Conservation (phyloP, 2,329 filamentous ascomycete genomes). For the Colletotrichum spinosum region DNA sequence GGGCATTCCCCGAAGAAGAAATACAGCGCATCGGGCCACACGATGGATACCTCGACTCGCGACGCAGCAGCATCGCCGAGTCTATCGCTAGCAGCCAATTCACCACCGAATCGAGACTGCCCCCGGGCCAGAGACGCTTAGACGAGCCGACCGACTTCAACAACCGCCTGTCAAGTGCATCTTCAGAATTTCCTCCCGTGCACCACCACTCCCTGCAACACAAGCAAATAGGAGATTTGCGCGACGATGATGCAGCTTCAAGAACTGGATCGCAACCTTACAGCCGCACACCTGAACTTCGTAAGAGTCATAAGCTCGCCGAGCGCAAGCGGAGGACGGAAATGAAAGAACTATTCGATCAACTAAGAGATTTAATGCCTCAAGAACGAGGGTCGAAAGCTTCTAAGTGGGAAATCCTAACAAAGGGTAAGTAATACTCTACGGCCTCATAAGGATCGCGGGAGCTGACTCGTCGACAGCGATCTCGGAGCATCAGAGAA, state of each 20-base stretch:
- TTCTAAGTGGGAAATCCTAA: slow-evolving; percentile 90
- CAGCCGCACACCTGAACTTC: slow-evolving; percentile 83
- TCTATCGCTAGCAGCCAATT: slow-evolving; percentile 85
- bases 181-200: slow-evolving; percentile 67
- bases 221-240: slow-evolving; percentile 75
- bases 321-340: slow-evolving; percentile 86
- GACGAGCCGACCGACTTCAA: slow-evolving; percentile 68
- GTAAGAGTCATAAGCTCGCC: slow-evolving; percentile 86
- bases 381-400: slow-evolving; percentile 86
- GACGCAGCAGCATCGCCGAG: slow-evolving; percentile 81
- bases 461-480: slow-evolving; percentile 52
- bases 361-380: slow-evolving; percentile 81
- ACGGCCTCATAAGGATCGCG: neutral
- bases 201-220: slow-evolving; percentile 85
- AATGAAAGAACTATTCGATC: slow-evolving; percentile 90
- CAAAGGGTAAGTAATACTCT: slow-evolving; percentile 73
- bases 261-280: slow-evolving; percentile 76
- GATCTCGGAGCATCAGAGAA: slow-evolving; percentile 71
- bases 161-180: slow-evolving; percentile 60
- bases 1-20: slow-evolving; percentile 84
- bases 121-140: slow-evolving; percentile 77
- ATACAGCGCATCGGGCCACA: slow-evolving; percentile 64
- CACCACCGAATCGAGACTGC: slow-evolving; percentile 78
- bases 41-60: slow-evolving; percentile 69
- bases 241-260: slow-evolving; percentile 67